These are phyloP conservation scores for Aspergillus sp. DNA, from an alignment of 2,329 filamentous ascomycete genomes.

Conservation along the genomic window DNA sequence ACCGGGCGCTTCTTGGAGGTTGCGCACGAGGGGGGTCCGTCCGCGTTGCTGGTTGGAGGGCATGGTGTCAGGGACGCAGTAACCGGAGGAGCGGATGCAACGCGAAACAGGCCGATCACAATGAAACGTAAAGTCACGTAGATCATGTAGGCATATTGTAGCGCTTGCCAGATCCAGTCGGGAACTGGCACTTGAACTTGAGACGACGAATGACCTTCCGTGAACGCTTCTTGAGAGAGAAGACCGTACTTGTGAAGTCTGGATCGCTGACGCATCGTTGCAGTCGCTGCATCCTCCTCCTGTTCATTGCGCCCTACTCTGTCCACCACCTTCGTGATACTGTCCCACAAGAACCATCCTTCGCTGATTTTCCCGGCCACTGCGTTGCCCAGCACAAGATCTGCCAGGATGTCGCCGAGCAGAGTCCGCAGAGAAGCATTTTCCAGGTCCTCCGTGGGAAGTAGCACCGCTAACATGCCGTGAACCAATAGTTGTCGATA, in stretches of 20 bases:
- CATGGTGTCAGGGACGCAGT: constrained; percentile 29
- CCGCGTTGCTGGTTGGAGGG: constrained; percentile 26
- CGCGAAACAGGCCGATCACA: constrained; percentile 64
- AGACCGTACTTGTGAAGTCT: constrained; percentile 61
- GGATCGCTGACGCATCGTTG: constrained; percentile 36
- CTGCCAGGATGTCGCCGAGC: constrained; percentile 83
- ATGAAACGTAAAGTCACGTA: constrained; percentile 68
- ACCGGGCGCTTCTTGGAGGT: constrained; percentile 59
- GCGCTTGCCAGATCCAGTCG: constrained; percentile 52
- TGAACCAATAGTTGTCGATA: constrained; percentile 90
- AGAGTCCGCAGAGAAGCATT: constrained; percentile 82
- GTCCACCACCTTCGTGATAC: constrained; percentile 69
- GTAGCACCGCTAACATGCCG: constrained; percentile 75
- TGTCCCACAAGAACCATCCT: constrained; percentile 86
- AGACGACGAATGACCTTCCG: constrained; percentile 29
- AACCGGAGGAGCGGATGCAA: constrained; percentile 64
- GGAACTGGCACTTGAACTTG: constrained; percentile 37
- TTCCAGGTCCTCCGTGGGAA: constrained; percentile 89
- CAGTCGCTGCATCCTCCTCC: constrained; percentile 26
- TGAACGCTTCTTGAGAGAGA: constrained; percentile 42
- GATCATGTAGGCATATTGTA: constrained; percentile 54
- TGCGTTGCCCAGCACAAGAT: constrained; percentile 82
- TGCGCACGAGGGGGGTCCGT: constrained; percentile 34
- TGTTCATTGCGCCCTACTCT: constrained; percentile 38
- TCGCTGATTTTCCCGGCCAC: constrained; percentile 79